phyloP scores from a whole-genome alignment of 352 stramenopile genomes.

The Pseudoperonospora humuli region DNA sequence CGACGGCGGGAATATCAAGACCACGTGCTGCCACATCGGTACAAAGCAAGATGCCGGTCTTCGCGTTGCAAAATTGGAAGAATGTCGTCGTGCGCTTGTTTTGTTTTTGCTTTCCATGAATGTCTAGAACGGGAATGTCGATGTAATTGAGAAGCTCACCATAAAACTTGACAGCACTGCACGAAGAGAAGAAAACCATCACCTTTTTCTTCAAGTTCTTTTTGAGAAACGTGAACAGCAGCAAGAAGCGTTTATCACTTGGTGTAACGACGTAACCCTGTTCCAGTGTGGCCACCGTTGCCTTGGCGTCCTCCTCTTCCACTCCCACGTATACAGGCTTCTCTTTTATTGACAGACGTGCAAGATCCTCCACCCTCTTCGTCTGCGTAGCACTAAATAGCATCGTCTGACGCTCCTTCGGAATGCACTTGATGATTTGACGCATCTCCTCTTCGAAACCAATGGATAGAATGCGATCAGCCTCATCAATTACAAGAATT shows the following conservation, averaged over 20 bases:
- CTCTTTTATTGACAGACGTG: constrained; percentile 88
- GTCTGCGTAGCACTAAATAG: constrained; percentile 98
- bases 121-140: constrained; percentile 97
- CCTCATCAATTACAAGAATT: constrained; percentile 98
- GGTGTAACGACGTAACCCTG: constrained; percentile 98
- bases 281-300: constrained; percentile 92
- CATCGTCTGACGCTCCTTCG: constrained; percentile 97
- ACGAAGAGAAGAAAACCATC: constrained; percentile 92
- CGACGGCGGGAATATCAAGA: constrained; percentile 95
- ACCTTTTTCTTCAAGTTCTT: constrained; percentile 99
- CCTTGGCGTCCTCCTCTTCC: constrained; percentile 87
- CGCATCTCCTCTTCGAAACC: constrained; percentile 99
- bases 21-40: constrained; percentile 97
- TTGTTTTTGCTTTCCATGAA: constrained; percentile 99
- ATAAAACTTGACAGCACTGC: constrained; percentile 98
- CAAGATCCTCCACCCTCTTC: constrained; percentile 97
- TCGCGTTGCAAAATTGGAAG: constrained; percentile 98
- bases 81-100: constrained; percentile 98
- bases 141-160: constrained; percentile 99
- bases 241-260: constrained; percentile 96
- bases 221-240: constrained; percentile 99
- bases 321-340: constrained; percentile 96
- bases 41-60: constrained; percentile 96
- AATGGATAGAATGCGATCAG: constrained; percentile 97
- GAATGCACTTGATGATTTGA: constrained; percentile 97